Percentiles rank a stretch among this genome's conserved stretches.
Evolutionary conservation across 352 stramenopile species (phyloP).

Genomic region (Phytophthora tubulina): DNA sequence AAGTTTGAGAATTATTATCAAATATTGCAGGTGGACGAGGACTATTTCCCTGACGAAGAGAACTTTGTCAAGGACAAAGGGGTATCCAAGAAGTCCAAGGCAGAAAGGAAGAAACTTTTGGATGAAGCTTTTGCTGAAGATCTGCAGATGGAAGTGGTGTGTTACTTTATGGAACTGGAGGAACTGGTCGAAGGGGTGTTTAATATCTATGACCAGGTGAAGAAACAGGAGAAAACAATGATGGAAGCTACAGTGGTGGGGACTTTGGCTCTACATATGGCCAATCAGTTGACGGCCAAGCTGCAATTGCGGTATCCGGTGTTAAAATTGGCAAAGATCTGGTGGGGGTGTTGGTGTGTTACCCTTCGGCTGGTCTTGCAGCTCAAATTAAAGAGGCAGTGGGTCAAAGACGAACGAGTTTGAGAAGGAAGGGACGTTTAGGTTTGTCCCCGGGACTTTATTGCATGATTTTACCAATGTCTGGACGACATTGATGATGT

Average conservation of each 20-base stretch:
- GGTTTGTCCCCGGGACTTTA: no score
- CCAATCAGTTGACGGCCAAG: constrained; percentile 11
- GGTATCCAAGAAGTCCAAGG: not conserved
- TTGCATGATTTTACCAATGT: no score
- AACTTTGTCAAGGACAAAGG: not conserved
- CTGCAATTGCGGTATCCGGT: constrained; percentile 37
- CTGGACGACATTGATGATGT: no score
- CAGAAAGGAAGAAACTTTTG: constrained; percentile 22
- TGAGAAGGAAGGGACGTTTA: no score
- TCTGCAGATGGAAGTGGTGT: constrained; percentile 33
- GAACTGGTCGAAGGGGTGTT: constrained; percentile 27
- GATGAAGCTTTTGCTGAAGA: constrained; percentile 39
- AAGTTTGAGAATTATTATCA: constrained; percentile 37
- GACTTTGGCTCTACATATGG: constrained; percentile 33
- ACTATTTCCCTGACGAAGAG: constrained; percentile 11
- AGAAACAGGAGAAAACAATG: constrained; percentile 39
- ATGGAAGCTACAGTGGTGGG: constrained; percentile 43
- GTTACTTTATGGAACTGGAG: constrained; percentile 41
- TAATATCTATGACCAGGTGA: constrained; percentile 33
- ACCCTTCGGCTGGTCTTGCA: no score
- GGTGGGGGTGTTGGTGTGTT: no score
- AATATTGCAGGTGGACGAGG: constrained; percentile 4
- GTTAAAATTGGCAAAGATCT: constrained; percentile 1
- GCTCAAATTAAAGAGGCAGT: no score
- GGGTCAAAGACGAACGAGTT: no score